Percentiles rank a stretch among this genome's conserved stretches.
These are phyloP conservation scores for Primulina tabacum DNA, from an alignment of 257 asterid genomes.

Conservation along the genomic window DNA sequence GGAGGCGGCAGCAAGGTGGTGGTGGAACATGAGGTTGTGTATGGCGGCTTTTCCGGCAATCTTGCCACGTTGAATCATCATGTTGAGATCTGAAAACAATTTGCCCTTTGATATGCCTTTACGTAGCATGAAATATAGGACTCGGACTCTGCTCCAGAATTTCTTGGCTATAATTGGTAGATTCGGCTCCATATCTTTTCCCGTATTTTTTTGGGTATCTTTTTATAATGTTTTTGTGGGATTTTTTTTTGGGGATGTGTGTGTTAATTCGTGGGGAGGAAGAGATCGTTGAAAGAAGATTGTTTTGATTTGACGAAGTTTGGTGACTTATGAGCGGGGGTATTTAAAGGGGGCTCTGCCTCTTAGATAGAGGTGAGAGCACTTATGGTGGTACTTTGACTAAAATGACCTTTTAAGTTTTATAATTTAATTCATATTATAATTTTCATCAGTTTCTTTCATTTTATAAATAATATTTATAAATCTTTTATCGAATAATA, in stretches of 20 bases:
- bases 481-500: too few relatives aligned
- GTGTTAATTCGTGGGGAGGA: background rate
- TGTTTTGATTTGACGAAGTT: background rate
- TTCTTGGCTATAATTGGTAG: constrained; percentile 31
- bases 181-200: constrained; percentile 32
- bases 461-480: too few relatives aligned
- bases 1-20: constrained; percentile 30
- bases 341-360: background rate
- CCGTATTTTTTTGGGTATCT: background rate
- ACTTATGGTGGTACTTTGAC: background rate
- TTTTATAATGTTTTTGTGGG: background rate
- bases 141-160: constrained; percentile 29
- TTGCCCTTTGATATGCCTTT: constrained; percentile 42
- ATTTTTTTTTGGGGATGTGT: background rate
- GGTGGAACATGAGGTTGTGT: constrained; percentile 72
- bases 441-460: too few relatives aligned
- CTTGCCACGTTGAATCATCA: constrained; percentile 44
- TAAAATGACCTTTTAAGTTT: too few relatives aligned
- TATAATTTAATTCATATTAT: too few relatives aligned
- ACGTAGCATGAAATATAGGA: constrained; percentile 31
- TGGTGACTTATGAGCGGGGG: background rate
- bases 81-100: constrained; percentile 32
- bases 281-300: background rate
- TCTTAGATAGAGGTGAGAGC: background rate
- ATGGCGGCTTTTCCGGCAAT: constrained; percentile 56